These are phyloP conservation scores for Kalanchoe fedtschenkoi DNA, from an alignment of 164 flowering plant species.

Conservation along the genomic window DNA sequence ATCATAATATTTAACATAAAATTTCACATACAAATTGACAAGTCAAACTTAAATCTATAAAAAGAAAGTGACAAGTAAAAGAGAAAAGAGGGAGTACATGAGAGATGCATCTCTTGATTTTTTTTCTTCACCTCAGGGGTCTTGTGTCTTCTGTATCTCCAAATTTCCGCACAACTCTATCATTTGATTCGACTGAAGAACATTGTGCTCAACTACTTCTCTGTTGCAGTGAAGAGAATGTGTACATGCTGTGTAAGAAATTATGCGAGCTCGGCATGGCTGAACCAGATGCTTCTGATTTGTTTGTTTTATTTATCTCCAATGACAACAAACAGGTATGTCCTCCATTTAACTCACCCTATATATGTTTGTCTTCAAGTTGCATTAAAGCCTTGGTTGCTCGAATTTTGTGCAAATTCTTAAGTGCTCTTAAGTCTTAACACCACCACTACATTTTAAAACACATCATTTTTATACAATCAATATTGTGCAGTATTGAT, in stretches of 20 bases:
- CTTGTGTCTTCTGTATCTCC: not conserved
- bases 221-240: slow-evolving; percentile 74
- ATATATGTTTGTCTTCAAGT: not conserved
- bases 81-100: too few relatives aligned
- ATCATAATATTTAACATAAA: too few relatives aligned
- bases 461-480: too few relatives aligned
- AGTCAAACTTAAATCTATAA: too few relatives aligned
- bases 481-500: too few relatives aligned
- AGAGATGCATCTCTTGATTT: too few relatives aligned
- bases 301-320: slow-evolving; percentile 75
- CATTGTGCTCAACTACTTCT: not conserved
- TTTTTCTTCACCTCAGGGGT: too few relatives aligned
- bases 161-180: not conserved
- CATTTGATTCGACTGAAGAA: not conserved
- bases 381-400: not conserved
- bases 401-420: too few relatives aligned
- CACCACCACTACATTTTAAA: too few relatives aligned
- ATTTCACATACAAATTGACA: too few relatives aligned
- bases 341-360: slow-evolving; percentile 1
- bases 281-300: slow-evolving; percentile 50
- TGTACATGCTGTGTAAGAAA: slow-evolving; percentile 69
- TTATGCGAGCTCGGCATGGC: slow-evolving; percentile 39
- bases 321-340: slow-evolving; percentile 81
- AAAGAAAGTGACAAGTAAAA: too few relatives aligned
- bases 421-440: too few relatives aligned